Evolutionary conservation across 345 rosid genomes (phyloP).

Genomic region (Eucalyptus sp.): DNA sequence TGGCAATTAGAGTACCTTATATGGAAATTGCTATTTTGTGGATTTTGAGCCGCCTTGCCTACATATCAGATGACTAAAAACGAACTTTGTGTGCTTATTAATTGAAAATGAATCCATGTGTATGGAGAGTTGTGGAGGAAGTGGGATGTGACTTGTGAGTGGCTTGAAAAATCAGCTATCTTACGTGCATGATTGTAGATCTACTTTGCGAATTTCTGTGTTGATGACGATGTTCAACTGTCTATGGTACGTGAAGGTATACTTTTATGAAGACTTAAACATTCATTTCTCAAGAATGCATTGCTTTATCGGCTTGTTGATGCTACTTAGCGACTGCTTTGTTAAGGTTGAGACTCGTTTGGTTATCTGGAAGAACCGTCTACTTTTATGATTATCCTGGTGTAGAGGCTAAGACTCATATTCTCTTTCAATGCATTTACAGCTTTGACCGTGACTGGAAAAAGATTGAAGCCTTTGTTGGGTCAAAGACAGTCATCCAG

Average conservation of each 20-base stretch:
- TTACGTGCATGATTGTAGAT: neutral
- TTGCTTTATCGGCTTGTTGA: neutral
- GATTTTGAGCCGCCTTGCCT: neutral
- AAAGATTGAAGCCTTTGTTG: conserved; percentile 83
- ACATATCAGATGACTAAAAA: neutral
- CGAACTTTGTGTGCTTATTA: neutral
- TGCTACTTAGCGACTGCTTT: neutral
- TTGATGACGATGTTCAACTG: neutral
- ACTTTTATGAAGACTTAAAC: neutral
- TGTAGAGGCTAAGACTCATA: neutral
- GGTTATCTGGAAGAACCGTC: neutral
- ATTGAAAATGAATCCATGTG: neutral
- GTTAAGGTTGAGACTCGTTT: neutral
- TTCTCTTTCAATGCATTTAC: neutral
- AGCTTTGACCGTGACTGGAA: conserved; percentile 96
- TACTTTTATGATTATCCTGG: neutral
- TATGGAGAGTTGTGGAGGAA: neutral
- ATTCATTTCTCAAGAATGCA: neutral
- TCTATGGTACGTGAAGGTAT: neutral
- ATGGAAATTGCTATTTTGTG: neutral
- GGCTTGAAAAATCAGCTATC: neutral
- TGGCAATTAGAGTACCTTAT: neutral
- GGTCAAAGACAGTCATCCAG: conserved; percentile 89
- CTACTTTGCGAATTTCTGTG: neutral
- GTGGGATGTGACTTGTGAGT: neutral